phyloP scores from a whole-genome alignment of 352 stramenopile species.

The Globisporangium camurandrum region DNA sequence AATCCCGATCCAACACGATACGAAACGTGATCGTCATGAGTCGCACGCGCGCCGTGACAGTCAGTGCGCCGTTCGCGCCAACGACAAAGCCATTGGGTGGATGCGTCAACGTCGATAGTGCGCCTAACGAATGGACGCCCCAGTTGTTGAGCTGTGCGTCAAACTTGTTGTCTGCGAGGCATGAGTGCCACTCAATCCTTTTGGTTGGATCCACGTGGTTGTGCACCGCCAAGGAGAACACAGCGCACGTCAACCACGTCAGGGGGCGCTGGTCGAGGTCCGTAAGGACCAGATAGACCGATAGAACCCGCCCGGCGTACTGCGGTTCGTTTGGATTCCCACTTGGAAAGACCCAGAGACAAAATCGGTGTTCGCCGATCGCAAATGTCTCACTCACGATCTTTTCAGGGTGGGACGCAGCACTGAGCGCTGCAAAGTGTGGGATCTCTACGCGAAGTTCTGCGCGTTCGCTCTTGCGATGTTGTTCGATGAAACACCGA shows the following conservation, averaged over 20 bases:
- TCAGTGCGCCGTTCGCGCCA: conserved; percentile 31
- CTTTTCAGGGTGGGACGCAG: conserved; percentile 39
- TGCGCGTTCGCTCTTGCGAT: conserved; percentile 34
- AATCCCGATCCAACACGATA: conserved; percentile 49
- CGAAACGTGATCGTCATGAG: conserved; percentile 78
- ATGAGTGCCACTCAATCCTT: conserved; percentile 75
- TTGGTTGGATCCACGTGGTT: conserved; percentile 35
- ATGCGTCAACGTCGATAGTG: conserved; percentile 44
- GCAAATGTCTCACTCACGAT: conserved; percentile 69
- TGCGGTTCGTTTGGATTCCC: conserved; percentile 75
- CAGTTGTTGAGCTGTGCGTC: conserved; percentile 69
- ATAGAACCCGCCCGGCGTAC: conserved; percentile 60
- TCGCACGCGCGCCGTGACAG: conserved; percentile 51
- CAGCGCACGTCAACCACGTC: conserved; percentile 69
- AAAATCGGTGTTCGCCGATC: conserved; percentile 69
- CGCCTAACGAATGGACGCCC: conserved; percentile 69
- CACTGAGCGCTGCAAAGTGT: conserved; percentile 32
- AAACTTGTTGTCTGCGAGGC: conserved; percentile 79
- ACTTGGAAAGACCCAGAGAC: conserved; percentile 70
- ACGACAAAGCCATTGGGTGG: conserved; percentile 43
- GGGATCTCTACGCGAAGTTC: conserved; percentile 50
- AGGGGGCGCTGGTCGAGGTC: conserved; percentile 43
- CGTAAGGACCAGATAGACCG: conserved; percentile 75
- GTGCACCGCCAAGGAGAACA: conserved; percentile 65
- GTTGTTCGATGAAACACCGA: conserved; percentile 50